Evolutionary conservation across 192 early-diverging fungal genomes (phyloP), one percentile per base, ranked within the genome.

Genomic region (Coemansia sp.): DNA sequence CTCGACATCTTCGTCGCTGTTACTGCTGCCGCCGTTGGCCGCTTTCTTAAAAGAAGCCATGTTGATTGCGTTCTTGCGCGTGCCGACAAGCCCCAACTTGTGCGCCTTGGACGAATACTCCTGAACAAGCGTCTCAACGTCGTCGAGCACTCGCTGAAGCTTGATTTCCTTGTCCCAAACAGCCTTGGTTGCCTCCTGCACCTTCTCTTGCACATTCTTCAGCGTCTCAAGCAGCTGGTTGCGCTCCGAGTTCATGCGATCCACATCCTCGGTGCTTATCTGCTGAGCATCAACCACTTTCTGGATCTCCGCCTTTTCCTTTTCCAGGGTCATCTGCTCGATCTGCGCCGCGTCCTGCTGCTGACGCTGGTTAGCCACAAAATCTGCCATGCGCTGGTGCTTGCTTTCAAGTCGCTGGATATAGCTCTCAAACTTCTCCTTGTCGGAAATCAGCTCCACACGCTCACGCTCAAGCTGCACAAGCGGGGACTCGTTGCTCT

Each of bases 231-330:
- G 55, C 7, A 93, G 80, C 74, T 88, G 86, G 56, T 91, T 90
- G 34, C 87, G 80, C 73, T 93, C 92, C 30, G 86, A 83, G 54
- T 84, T 89, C 90, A 93, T 93, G 20, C 90, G 83, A 61, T 93
- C 92, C 29, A 92, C 87, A 75, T 93, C 92, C 31, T 88, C 87
- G 38, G 90, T 87, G 29, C 86, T 88, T 34, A 93, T 88, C 67
- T 90, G 87, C 72, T 93, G 92, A 56, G 75, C 71, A 57, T 93
- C 90, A 10, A 93, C 90, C 11, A 83, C 80, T n/a, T 64, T 49
- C 62, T 88, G 85, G 38, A 91, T 77, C 50, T 80, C 71, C 2
- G 56, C 72, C 66, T 85, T 86, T 55, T 90, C 89, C 36, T 66
- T 69, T 33, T 83, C 73, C 34, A 89, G 68, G 48, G 69, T 48